phyloP scores from a whole-genome alignment of 257 asterid genomes.

The Plantago major region DNA sequence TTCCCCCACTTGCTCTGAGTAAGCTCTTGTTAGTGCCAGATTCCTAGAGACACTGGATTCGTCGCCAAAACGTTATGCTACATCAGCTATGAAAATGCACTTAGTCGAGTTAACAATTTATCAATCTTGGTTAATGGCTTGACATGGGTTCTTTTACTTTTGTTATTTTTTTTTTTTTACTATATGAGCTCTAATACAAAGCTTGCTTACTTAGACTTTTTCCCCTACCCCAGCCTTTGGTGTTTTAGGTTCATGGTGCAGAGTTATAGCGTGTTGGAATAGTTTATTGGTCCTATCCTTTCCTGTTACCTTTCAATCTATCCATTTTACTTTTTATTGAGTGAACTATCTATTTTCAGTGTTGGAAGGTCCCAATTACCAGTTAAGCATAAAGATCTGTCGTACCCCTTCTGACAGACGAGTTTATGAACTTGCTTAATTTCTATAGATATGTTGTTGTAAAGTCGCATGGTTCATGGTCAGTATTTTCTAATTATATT shows the following conservation, averaged over 20 bases:
- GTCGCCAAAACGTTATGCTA: slow-evolving; percentile 94
- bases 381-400: slow-evolving; percentile 1
- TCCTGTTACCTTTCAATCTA: slow-evolving; percentile 1
- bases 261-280: slow-evolving; percentile 94
- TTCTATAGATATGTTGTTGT: slow-evolving; percentile 74
- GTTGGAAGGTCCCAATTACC: not conserved
- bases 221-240: slow-evolving; percentile 68
- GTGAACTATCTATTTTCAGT: not conserved
- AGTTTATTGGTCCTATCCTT: slow-evolving; percentile 99
- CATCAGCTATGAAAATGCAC: slow-evolving; percentile 89
- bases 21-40: slow-evolving; percentile 42
- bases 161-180: no score
- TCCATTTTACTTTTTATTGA: not conserved
- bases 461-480: slow-evolving; percentile 82
- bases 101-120: slow-evolving; percentile 56
- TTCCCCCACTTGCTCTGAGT: slow-evolving; percentile 25
- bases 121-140: not conserved
- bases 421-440: not conserved
- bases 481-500: slow-evolving; percentile 73
- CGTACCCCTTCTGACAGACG: not conserved
- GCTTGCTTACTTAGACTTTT: slow-evolving; percentile 10
- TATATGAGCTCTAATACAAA: slow-evolving; percentile 17
- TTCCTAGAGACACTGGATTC: slow-evolving; percentile 95
- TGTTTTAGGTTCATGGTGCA: slow-evolving; percentile 77
- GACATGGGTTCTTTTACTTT: not conserved